These are phyloP conservation scores for Neonectria hederae DNA, from an alignment of 2,329 filamentous ascomycete species.

Conservation along the genomic window DNA sequence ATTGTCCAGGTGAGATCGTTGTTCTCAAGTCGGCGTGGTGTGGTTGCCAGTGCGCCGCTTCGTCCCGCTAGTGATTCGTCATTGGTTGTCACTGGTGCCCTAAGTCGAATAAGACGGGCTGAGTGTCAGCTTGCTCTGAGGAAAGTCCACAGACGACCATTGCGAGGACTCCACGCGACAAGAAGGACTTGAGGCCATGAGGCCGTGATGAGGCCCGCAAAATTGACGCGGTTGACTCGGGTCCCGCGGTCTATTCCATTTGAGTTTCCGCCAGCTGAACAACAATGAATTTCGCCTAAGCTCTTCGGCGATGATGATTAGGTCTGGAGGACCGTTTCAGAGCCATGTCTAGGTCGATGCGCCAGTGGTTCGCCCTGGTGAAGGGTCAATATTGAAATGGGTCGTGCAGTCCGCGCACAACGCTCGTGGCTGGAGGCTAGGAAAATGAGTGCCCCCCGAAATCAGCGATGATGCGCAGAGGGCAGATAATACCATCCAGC, in stretches of 20 bases:
- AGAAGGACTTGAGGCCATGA: background rate
- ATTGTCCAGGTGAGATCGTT: too few relatives aligned
- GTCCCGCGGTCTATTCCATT: too few relatives aligned
- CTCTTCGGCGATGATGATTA: background rate
- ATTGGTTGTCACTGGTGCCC: background rate
- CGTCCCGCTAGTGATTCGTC: too few relatives aligned
- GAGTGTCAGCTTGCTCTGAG: background rate
- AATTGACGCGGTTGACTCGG: background rate
- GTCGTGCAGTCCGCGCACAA: background rate
- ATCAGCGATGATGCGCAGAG: background rate
- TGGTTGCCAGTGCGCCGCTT: too few relatives aligned
- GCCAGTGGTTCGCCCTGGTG: background rate
- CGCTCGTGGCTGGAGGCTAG: too few relatives aligned
- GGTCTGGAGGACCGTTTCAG: background rate
- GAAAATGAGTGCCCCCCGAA: too few relatives aligned
- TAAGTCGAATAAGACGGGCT: too few relatives aligned
- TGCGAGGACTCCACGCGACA: background rate
- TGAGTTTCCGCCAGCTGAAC: too few relatives aligned
- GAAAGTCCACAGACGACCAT: background rate
- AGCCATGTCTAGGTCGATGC: background rate
- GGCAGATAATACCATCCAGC: background rate
- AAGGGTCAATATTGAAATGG: background rate
- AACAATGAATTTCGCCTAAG: too few relatives aligned
- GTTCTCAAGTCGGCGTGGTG: too few relatives aligned
- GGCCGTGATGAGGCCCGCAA: background rate